Evolutionary conservation across 2,329 filamentous ascomycete species (phyloP), one percentile per base, ranked within the genome.

Genomic region (Aspergillus sclerotialis): DNA sequence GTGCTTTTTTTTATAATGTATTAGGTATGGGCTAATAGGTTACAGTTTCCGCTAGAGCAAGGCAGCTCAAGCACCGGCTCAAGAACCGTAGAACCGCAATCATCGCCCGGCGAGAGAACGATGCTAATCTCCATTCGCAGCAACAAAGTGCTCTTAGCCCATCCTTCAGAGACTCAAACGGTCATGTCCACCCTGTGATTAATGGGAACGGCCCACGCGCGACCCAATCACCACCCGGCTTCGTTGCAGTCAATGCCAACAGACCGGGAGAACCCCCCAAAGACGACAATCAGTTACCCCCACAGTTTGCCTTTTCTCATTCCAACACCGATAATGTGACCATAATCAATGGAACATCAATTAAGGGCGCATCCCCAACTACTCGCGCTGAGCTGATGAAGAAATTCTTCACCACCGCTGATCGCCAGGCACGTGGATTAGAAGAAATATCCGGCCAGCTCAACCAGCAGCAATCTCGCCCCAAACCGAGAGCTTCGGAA

Each of bases 31-130:
- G 7, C 18, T 30, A 14, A 16, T 23, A 28, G 16, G 21, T 9
- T 32, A 45, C 61, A 72, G 79, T 83, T 9, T 80, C 80, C 42
- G 79, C 78, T 30, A 70, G 79, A 44, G 80, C 86, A 9, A 75
- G 85, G 25, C 84, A 90, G 56, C 73, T 94, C 12, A 89, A 88
- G 46, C 87, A 92, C 52, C 77, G 83, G 28, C 65, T 94, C 32
- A 84, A 82, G 53, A 81, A 81, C 31, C 78, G 84, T 32, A 80
- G 79, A 50, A 77, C 76, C 35, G 82, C 80, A n/a, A 85, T 89
- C 42, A 66, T 81, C 30, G 74, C 76, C 36, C 72, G 82, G 23
- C 72, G 80, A 37, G 70, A 76, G 37, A 62, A 60, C 25, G 60
- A 65, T 43, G 45, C 54, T 5, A 49, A 50, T 16, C 42, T 63